Conservation (phyloP, 495 filamentous ascomycete genomes). For the Bombardia bombarda region DNA sequence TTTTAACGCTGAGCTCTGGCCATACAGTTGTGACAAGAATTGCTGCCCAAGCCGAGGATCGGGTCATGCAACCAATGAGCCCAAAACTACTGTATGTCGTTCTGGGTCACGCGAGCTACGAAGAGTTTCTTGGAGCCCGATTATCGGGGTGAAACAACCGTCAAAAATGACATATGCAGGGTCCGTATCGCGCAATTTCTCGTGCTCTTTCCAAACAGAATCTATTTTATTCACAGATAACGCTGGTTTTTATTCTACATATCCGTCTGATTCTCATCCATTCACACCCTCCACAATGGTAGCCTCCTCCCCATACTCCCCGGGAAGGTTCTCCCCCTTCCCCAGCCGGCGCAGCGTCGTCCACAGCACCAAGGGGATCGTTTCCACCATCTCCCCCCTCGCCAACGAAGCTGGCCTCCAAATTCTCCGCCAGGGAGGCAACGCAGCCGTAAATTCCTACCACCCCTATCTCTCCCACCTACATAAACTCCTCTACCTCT, state of each 20-base stretch:
- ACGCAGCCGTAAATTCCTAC: conserved; percentile 59
- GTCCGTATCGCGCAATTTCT: no score
- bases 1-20: no score
- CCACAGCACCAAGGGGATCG: conserved; percentile 73
- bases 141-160: neutral
- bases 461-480: conserved; percentile 4
- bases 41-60: neutral
- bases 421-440: conserved; percentile 67
- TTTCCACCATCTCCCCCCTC: conserved; percentile 72
- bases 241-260: no score
- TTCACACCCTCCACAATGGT: neutral
- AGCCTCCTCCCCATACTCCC: no score
- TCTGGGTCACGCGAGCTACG: neutral
- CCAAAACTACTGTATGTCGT: neutral
- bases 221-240: no score
- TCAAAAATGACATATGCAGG: no score
- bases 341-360: conserved; percentile 71
- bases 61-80: conserved; percentile 2
- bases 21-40: no score
- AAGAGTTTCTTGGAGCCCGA: neutral
- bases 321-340: conserved; percentile 50
- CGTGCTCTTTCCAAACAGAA: no score
- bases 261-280: no score
- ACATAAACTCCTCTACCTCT: conserved; percentile 3
- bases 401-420: conserved; percentile 67